Base-by-base conservation (phyloP, 2,329 filamentous ascomycete species). In the Fusarium subglutinans region DNA sequence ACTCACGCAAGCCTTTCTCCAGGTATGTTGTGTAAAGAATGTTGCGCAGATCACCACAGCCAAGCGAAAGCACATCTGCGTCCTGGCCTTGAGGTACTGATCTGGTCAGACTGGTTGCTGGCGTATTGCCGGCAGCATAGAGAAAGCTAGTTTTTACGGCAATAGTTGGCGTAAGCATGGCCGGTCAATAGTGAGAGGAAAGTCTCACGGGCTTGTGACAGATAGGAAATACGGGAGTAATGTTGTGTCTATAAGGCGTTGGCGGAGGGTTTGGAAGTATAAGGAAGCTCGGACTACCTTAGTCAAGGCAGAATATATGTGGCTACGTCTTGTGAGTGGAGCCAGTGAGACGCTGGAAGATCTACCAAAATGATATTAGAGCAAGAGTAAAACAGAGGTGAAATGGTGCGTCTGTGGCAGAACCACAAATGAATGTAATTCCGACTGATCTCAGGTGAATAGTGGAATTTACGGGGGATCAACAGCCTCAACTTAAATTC, bases 1-100 rank as follows among this genome's bases (percentile, higher is more conserved):
- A 77, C 83, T 74, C 55, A 83, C 83, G 79, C 35, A 85, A 71
- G 3, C 79, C 82, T 43, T 76, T 73, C 55, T 89, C 82, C 3
- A 79, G 77, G 70, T 87, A 87, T 3, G 82, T 76, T 0, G 89
- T 90, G 74, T 86, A 91, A 2, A 91, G 79, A 35, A 91, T 83
- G 69, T 88, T 87, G 18, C 88, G 84, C 48, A 87, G 80, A 80
- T 91, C 90, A 17, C 88, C 88, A 63, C 87, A 90, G 5, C 87
- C 88, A 7, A 91, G 82, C 3, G 87, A 82, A 22, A 92, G 82
- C 10, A 90, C 79, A 53, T 84, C 79, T 5, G 84, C 87, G 75
- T 87, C 81, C n/a, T 84, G 70, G 8, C 86, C 87, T 15, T 85
- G 85, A 1, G 88, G 86, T 5, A 90, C 72, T 40, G 82, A 79